A percentile compares a stretch with the other conserved stretches of the same genome.
Evolutionary conservation across 352 stramenopile species (phyloP).

Genomic region (Globisporangium alternatum): DNA sequence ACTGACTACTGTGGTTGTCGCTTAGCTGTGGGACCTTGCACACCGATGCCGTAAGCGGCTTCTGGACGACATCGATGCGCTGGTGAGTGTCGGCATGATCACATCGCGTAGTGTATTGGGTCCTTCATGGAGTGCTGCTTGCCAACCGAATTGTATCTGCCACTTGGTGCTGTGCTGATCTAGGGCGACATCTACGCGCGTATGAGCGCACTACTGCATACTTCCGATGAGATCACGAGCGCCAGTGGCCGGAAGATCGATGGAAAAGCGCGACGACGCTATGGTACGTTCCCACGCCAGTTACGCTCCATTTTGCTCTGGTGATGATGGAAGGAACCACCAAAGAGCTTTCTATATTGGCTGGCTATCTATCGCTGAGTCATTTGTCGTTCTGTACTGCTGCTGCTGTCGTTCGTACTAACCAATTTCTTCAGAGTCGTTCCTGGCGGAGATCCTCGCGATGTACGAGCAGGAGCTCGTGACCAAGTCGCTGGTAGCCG

Average conservation of each 20-base stretch:
- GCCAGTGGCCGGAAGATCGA: constrained; percentile 25
- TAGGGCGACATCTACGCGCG: constrained; percentile 40
- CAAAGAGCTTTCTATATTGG: not conserved
- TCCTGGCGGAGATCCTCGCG: constrained; percentile 54
- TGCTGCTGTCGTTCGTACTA: not conserved
- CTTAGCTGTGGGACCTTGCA: constrained; percentile 65
- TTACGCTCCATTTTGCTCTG: not conserved
- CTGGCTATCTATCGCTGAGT: not conserved
- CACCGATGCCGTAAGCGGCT: constrained; percentile 61
- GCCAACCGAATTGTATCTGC: not conserved
- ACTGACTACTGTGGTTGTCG: not conserved
- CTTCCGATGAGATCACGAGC: constrained; percentile 11
- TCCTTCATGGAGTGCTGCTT: no score
- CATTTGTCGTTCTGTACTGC: not conserved
- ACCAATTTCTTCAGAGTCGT: constrained; percentile 31
- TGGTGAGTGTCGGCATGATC: constrained; percentile 29
- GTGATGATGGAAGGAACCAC: not conserved
- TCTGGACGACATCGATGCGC: constrained; percentile 39
- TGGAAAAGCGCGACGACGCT: constrained; percentile 36
- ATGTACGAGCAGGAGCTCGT: constrained; percentile 84
- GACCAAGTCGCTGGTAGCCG: constrained; percentile 71
- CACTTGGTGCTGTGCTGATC: not conserved
- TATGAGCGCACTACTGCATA: constrained; percentile 38
- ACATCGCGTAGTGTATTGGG: no score
- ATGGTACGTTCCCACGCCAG: constrained; percentile 30